Percentiles rank a stretch among this genome's conserved stretches.
Evolutionary conservation across 2,329 filamentous ascomycete genomes (phyloP).

Genomic region (Xylariaceae sp.): DNA sequence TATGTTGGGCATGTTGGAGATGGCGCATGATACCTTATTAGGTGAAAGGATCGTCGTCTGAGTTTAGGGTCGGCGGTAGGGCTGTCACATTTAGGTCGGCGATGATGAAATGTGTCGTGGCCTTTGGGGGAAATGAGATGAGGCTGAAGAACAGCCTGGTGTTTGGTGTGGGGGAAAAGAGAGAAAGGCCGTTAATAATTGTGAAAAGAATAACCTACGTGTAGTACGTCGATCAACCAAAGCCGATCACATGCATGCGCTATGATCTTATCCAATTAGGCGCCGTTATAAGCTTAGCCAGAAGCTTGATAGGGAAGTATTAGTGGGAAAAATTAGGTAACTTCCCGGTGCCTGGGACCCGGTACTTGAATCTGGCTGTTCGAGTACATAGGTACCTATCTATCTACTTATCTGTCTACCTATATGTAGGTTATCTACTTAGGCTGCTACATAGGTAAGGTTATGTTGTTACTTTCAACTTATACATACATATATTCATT

Average conservation of each 20-base stretch:
- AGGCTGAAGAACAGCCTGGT: slow-evolving; percentile 15
- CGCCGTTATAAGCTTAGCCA: not conserved
- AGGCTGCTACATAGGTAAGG: too few relatives aligned
- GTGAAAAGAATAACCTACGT: slow-evolving; percentile 8
- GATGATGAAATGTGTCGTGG: slow-evolving; percentile 19
- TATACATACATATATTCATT: too few relatives aligned
- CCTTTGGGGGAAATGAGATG: slow-evolving; percentile 14
- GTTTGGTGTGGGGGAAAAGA: slow-evolving; percentile 4
- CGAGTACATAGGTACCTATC: too few relatives aligned
- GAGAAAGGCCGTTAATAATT: too few relatives aligned
- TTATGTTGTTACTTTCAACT: too few relatives aligned
- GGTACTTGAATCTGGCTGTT: too few relatives aligned
- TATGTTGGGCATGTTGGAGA: slow-evolving; percentile 31
- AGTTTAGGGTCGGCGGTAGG: slow-evolving; percentile 7
- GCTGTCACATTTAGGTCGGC: slow-evolving; percentile 17
- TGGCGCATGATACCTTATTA: slow-evolving; percentile 14
- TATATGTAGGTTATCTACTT: too few relatives aligned
- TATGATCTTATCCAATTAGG: not conserved
- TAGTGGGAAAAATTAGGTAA: not conserved
- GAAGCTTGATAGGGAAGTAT: not conserved
- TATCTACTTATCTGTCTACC: too few relatives aligned
- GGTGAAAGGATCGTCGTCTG: slow-evolving; percentile 9
- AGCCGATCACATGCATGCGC: not conserved
- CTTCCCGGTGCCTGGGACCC: too few relatives aligned
- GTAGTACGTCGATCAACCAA: not conserved